phyloP scores from a whole-genome alignment of 2,329 filamentous ascomycete genomes.

The Pyrenophora tritici-repentis region DNA sequence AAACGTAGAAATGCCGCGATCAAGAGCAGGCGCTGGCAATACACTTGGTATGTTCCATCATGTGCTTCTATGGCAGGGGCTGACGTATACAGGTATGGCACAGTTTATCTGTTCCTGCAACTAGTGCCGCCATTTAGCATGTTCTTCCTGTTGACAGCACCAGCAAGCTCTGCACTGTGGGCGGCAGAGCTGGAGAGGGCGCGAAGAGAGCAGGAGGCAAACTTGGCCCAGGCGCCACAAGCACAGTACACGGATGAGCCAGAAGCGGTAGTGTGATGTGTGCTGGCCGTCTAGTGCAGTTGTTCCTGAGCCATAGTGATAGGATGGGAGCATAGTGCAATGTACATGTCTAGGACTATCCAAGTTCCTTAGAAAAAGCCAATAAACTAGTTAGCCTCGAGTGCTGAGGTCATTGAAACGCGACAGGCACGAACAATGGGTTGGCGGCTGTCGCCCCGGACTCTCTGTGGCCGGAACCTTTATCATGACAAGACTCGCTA shows the following conservation, averaged over 20 bases:
- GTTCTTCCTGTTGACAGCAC: slow-evolving; percentile 88
- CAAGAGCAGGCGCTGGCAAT: slow-evolving; percentile 72
- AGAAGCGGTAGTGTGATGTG: slow-evolving; percentile 28
- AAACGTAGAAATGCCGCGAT: slow-evolving; percentile 75
- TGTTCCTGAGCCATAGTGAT: neutral
- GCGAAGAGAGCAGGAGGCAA: slow-evolving; percentile 33
- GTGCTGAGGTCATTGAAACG: slow-evolving; percentile 12
- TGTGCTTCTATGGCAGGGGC: neutral
- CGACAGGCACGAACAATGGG: neutral
- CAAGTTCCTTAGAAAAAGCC: slow-evolving; percentile 1
- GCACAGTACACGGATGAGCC: slow-evolving; percentile 41
- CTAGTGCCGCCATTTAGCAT: slow-evolving; percentile 91
- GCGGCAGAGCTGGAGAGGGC: slow-evolving; percentile 71
- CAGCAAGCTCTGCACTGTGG: slow-evolving; percentile 85
- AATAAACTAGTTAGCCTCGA: neutral
- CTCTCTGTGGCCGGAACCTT: too few relatives aligned
- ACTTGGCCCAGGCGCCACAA: slow-evolving; percentile 18
- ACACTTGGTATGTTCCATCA: slow-evolving; percentile 68
- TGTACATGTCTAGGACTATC: slow-evolving; percentile 2
- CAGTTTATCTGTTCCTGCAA: slow-evolving; percentile 80
- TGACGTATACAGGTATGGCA: slow-evolving; percentile 69
- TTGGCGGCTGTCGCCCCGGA: neutral
- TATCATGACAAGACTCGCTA: too few relatives aligned
- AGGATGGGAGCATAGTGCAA: neutral
- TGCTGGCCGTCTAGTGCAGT: slow-evolving; percentile 9